Base-by-base conservation (phyloP, 257 asterid species). In the Ballota nigra region DNA sequence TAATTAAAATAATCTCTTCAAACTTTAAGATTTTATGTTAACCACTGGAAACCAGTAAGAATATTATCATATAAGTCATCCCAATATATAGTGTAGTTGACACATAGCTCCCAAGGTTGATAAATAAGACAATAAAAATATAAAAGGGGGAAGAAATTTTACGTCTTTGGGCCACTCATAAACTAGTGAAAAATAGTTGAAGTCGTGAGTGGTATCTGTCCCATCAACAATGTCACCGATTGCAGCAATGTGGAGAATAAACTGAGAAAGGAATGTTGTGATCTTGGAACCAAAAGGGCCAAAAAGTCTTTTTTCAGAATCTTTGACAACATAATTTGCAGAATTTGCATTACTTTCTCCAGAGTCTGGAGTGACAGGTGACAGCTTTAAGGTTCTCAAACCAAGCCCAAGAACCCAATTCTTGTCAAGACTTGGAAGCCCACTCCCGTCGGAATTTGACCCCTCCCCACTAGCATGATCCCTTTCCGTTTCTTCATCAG, bases 81-180 rank as follows among this genome's bases (percentile, higher is more conserved):
- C 56, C 69, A 9, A 49, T 2, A 22, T 51, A 56, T n/a, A 5
- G 20, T 45, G 53, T 5, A 3, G 34, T 34, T 34, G 71, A 60
- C 22, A 73, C 13, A 59, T 22, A 60, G 36, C 68, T 65, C 8
- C 67, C 56, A 56, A 68, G 69, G 62, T 40, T 34, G 51, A 52
- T 41, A 64, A n/a, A 63, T 43, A 76, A 29, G 6, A 26, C 31
- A 51, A 58, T 49, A 63, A 61, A 40, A 63, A 68, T 58, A 66
- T 56, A 60, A 65, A 70, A 75, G 8, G 45, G 53, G 79, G 56
- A 70, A 75, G 82, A 74, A 75, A 33, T 47, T 79, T 87, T 89
- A 91, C 99, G 71, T 94, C 99, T 89, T 86, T 94, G 72, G 99
- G 97, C 97, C 94, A 91, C 88, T 94, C 99, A 72, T 94, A 94